A percentile compares a stretch with the other conserved stretches of the same genome.
These are phyloP conservation scores for Macrotyloma uniflorum DNA, from an alignment of 306 rosid species.

Conservation along the genomic window DNA sequence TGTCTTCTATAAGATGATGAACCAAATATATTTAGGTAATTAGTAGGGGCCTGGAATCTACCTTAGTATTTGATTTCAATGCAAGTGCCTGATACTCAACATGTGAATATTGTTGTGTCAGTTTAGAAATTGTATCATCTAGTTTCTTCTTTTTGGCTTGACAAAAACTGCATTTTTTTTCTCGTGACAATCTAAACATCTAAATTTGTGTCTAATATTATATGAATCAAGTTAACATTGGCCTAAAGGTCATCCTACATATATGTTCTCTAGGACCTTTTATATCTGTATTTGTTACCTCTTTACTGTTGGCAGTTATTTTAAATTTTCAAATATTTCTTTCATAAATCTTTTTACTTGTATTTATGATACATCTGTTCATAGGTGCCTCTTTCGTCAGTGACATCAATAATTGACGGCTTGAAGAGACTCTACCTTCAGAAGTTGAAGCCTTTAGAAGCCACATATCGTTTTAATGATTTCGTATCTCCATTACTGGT, in stretches of 20 bases:
- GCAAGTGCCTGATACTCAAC: neutral
- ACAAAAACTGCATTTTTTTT: neutral
- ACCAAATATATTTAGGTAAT: neutral
- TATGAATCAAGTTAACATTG: neutral
- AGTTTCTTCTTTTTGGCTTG: conserved; percentile 8
- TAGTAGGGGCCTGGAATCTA: conserved; percentile 15
- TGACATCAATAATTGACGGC: conserved; percentile 87
- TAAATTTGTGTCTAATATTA: conserved; percentile 2
- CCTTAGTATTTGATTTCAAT: conserved; percentile 7
- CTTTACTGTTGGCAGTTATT: conserved; percentile 15
- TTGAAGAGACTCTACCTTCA: conserved; percentile 82
- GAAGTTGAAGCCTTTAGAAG: conserved; percentile 91
- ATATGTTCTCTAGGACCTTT: conserved; percentile 5
- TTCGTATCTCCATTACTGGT: conserved; percentile 87
- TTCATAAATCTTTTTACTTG: conserved; percentile 13
- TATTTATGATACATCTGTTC: conserved; percentile 26
- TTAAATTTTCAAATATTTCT: conserved; percentile 1
- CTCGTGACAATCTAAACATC: neutral
- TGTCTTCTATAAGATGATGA: conserved; percentile 3
- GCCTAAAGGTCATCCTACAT: neutral
- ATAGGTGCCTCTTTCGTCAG: conserved; percentile 76
- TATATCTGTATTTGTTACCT: conserved; percentile 11
- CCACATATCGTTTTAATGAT: conserved; percentile 76
- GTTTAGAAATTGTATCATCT: conserved; percentile 10
- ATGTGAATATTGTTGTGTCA: neutral